Percentiles rank a stretch among this genome's conserved stretches.
These are phyloP conservation scores for Pugionium dolabratum DNA, from an alignment of 345 rosid genomes.

Conservation along the genomic window DNA sequence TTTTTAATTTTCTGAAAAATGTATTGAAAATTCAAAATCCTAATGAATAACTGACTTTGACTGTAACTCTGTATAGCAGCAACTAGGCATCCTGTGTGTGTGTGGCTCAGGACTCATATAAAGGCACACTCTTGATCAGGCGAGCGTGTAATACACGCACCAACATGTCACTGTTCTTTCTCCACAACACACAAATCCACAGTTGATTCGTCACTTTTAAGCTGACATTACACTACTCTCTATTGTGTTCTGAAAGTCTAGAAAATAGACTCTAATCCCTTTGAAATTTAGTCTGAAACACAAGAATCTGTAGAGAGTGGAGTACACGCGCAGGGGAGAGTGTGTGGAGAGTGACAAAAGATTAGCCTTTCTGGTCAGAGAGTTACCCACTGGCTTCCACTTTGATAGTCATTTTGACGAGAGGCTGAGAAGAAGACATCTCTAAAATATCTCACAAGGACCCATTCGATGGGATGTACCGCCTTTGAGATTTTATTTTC, in stretches of 20 bases:
- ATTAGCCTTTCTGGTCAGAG: conserved; percentile 27
- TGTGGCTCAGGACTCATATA: conserved; percentile 19
- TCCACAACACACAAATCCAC: not conserved
- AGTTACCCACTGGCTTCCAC: conserved; percentile 36
- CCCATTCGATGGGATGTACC: conserved; percentile 35
- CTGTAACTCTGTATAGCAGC: conserved; percentile 43
- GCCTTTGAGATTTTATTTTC: conserved; percentile 10
- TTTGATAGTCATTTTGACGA: conserved; percentile 30
- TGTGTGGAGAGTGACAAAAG: conserved; percentile 24
- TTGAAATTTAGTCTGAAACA: conserved; percentile 4
- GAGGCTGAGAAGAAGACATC: conserved; percentile 35
- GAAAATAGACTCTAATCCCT: not conserved
- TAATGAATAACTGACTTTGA: conserved; percentile 42
- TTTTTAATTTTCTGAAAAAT: conserved; percentile 15
- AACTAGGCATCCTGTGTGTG: conserved; percentile 36
- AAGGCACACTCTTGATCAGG: conserved; percentile 29
- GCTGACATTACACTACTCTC: conserved; percentile 15
- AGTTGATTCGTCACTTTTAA: conserved; percentile 2
- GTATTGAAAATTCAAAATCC: conserved; percentile 31
- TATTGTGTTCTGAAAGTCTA: conserved; percentile 16
- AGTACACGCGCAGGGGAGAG: conserved; percentile 26
- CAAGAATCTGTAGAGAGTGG: conserved; percentile 6
- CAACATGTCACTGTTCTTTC: conserved; percentile 4
- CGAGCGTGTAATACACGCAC: conserved; percentile 30
- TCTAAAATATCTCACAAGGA: conserved; percentile 32